Base-by-base conservation (phyloP, 2,329 filamentous ascomycete genomes). In the Acarospora socialis region DNA sequence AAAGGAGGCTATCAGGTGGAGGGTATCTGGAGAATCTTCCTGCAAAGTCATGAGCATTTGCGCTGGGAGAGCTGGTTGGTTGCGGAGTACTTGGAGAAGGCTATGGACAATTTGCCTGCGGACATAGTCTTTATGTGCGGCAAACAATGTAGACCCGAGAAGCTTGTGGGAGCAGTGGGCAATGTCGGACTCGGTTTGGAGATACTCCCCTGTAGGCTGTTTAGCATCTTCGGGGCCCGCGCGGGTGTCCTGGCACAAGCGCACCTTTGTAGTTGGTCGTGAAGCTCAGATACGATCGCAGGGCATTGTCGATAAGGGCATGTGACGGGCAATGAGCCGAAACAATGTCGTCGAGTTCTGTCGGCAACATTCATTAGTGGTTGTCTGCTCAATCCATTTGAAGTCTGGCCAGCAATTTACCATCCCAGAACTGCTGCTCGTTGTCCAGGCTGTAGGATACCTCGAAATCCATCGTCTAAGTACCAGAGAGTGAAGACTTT, bases 21-120 rank as follows among this genome's bases (percentile, higher is more conserved):
- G 65, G n/a, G 76, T 73, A 20, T 73, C 70, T 12, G 71, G 59
- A 43, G 92, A 81, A 48, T 94, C 86, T 58, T 95, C 90, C 66
- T 93, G 68, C 43, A 23, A 8, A 29, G 21, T 14, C 6, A 19
- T 39, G 28, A 42, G 41, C 28, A 26, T 22, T 25, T 12, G 13
- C 10, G 3, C n/a, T 10, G 9, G 7, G 7, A 7, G 12, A 9
- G 15, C 7, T 7, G 15, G 3, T 32, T 9, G 19, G 10, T 13
- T 9, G 3, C n/a, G 3, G 40, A 53, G 28, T 55, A 73, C 70
- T 60, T 76, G 70, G 32, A 94, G 60, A 32, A 98, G 65, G 53
- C 83, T 86, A 56, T 92, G 84, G 43, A 95, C 74, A 48, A 98
- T 83, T 60, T 95, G 90, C 26, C 73, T 80, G 41, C 87, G 81